phyloP scores from a whole-genome alignment of 2,329 filamentous ascomycete species.

The Esteya vermicola region DNA sequence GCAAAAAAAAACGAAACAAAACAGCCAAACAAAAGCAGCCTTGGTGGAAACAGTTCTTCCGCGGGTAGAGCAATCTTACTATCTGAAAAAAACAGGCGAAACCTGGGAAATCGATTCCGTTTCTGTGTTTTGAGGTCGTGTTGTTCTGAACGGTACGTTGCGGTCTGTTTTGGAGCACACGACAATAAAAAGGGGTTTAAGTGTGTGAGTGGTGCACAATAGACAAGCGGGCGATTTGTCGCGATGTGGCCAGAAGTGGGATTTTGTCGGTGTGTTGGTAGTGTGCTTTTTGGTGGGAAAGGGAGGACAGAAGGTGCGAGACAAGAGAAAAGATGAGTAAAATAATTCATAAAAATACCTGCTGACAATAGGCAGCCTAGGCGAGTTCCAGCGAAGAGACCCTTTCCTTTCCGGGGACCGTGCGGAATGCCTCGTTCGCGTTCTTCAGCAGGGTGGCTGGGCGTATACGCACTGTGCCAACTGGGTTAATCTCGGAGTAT shows the following conservation, averaged over 20 bases:
- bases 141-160: constrained; percentile 2
- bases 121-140: neutral
- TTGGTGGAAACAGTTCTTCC: neutral
- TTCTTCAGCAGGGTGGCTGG: neutral
- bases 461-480: neutral
- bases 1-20: neutral
- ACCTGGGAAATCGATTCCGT: neutral
- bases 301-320: constrained; percentile 1
- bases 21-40: neutral
- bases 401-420: no score
- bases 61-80: no score
- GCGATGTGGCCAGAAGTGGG: constrained; percentile 13
- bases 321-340: constrained; percentile 2
- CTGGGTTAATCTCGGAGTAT: no score
- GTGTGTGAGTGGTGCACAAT: neutral
- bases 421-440: neutral
- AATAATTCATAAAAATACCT: no score
- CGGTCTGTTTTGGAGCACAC: neutral
- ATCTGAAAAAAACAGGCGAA: no score
- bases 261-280: constrained; percentile 13
- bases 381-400: no score
- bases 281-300: constrained; percentile 8
- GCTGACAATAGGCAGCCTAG: no score
- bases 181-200: neutral
- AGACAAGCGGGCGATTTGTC: constrained; percentile 10